A percentile compares a stretch with the other conserved stretches of the same genome.
Conservation (phyloP, 2,329 filamentous ascomycete species). For the Pseudogymnoascus sp. region DNA sequence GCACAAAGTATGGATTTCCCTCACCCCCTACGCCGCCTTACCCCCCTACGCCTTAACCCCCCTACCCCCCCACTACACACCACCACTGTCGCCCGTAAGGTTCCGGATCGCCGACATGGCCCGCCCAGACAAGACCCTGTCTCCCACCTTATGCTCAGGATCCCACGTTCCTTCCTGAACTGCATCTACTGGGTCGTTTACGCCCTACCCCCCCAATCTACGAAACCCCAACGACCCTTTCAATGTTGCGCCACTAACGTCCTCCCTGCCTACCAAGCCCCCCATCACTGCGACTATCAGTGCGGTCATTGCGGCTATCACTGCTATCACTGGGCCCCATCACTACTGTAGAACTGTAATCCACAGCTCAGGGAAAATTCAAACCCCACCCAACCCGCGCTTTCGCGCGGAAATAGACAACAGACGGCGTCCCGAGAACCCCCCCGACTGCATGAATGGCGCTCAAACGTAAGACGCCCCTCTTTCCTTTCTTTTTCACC, state of each 20-base stretch:
- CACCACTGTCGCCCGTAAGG: not conserved
- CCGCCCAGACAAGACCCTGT: not conserved
- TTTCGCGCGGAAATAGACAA: not conserved
- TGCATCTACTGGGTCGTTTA: not conserved
- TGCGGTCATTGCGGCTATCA: not conserved
- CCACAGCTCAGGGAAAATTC: not conserved
- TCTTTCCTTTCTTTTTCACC: conserved; percentile 3
- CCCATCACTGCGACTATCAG: not conserved
- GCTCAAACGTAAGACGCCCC: not conserved
- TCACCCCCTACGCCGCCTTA: too few relatives aligned
- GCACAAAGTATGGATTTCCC: not conserved
- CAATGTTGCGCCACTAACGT: not conserved
- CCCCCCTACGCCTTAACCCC: not conserved
- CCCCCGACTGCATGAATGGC: not conserved
- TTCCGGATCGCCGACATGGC: not conserved
- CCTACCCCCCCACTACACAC: not conserved
- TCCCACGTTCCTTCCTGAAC: not conserved
- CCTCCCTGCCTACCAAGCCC: not conserved
- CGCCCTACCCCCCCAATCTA: not conserved
- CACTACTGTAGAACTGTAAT: not conserved
- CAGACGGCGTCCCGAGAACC: not conserved
- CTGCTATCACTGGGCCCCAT: not conserved
- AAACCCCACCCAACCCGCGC: not conserved
- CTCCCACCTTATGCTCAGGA: not conserved
- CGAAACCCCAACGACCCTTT: not conserved